These are phyloP conservation scores for Backusella sp. DNA, from an alignment of 192 early-diverging fungal species.

Conservation along the genomic window DNA sequence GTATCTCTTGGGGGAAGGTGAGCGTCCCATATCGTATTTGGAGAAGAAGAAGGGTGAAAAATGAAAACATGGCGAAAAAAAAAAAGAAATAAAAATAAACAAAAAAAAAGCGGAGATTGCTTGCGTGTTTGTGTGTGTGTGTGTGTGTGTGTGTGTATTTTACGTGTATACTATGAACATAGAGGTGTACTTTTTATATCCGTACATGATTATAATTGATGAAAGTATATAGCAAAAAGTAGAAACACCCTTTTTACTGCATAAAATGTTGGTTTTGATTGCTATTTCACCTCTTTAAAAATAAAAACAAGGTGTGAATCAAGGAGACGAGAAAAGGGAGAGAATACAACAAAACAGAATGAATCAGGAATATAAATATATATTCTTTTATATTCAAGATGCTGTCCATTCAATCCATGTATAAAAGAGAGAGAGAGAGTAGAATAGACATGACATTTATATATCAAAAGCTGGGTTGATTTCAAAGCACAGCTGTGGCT, in stretches of 20 bases:
- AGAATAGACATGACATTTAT: too few relatives aligned
- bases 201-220: not conserved
- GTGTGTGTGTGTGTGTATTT: not conserved
- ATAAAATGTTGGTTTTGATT: too few relatives aligned
- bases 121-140: not conserved
- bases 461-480: not conserved
- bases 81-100: not conserved
- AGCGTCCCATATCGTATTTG: constrained; percentile 15
- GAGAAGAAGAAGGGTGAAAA: not conserved
- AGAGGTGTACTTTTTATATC: not conserved
- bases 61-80: not conserved
- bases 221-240: too few relatives aligned
- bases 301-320: too few relatives aligned
- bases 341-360: too few relatives aligned
- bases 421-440: too few relatives aligned
- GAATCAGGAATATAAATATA: too few relatives aligned
- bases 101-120: not conserved
- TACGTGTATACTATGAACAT: not conserved
- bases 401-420: too few relatives aligned
- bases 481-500: not conserved
- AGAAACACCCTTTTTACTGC: too few relatives aligned
- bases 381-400: too few relatives aligned
- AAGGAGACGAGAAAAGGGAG: too few relatives aligned
- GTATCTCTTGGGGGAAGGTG: constrained; percentile 18
- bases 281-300: too few relatives aligned